Conservation (phyloP, 768 basidiomycete genomes). For the Daedaleopsis sinensis region DNA sequence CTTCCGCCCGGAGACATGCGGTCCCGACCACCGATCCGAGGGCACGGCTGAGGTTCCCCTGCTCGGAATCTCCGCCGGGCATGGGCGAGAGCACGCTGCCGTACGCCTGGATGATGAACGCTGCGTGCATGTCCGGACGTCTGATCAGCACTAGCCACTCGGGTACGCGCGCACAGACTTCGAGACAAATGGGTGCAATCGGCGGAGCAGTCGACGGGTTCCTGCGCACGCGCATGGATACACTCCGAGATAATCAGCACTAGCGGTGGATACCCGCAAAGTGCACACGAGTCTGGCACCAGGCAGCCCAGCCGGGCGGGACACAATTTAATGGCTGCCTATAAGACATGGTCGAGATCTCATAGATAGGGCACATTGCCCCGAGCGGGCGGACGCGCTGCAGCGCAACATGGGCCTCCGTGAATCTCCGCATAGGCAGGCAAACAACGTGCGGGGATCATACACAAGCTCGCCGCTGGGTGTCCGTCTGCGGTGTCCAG, state of each 20-base stretch:
- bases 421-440: not conserved
- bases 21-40: conserved; percentile 85
- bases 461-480: not conserved
- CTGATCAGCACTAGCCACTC: not conserved
- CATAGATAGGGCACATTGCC: too few relatives aligned
- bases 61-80: conserved; percentile 59
- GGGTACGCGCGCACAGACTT: not conserved
- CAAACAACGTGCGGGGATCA: not conserved
- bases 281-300: too few relatives aligned
- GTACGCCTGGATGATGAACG: conserved; percentile 87
- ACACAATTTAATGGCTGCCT: too few relatives aligned
- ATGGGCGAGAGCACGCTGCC: conserved; percentile 78
- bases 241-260: too few relatives aligned
- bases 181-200: not conserved
- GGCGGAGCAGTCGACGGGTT: not conserved
- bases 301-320: too few relatives aligned
- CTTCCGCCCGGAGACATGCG: conserved; percentile 84
- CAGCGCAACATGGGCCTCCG: not conserved
- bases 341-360: too few relatives aligned
- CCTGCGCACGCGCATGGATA: not conserved
- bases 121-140: conserved; percentile 44
- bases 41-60: conserved; percentile 84
- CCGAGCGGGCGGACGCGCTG: conserved; percentile 10
- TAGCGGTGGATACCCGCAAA: not conserved
- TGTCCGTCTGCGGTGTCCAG: too few relatives aligned